Evolutionary conservation across 352 stramenopile species (phyloP), one percentile per base, ranked within the genome.

Genomic region (Peronosclerospora sorghi): DNA sequence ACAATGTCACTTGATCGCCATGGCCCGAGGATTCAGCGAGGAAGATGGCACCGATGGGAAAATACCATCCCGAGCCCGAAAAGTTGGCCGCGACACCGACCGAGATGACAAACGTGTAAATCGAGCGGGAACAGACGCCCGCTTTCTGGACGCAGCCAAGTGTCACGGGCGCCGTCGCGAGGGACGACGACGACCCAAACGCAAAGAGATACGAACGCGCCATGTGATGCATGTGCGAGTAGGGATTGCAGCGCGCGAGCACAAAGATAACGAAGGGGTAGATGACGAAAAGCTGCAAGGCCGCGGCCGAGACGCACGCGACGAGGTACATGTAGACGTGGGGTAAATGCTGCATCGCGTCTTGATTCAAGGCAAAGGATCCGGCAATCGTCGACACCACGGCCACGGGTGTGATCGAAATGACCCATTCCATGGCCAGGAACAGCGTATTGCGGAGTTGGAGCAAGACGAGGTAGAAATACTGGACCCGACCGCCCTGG

Each of bases 401-500:
- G 4, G 74, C 77, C 0, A 73, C 46, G 1, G 74, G 72, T n/a
- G 74, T 82, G 35, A 76, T 45, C 54, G 51, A 79, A 19, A 85
- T 83, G 27, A 81, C 62, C 62, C 69, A 85, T 45, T 85, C 59
- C 44, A 87, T 70, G 10, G 72, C 52, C 21, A 84, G 32, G 41
- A 86, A 84, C 45, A 86, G 76, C 10, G 71, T 73, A 54, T 85
- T 83, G 37, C 73, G 73, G 1, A 81, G 44, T 52, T 88, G 76
- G 5, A 86, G 40, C 15, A 84, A 45, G 35, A 72, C 46, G 23
- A 83, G 43, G 51, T 86, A 86, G 12, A 84, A 20, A 46, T 84
- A 84, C 35, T 84, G 83, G n/a, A 78, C 51, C 5, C 39, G 47
- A 3, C 67, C 62, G 0, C 69, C 71, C 46, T 77, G 80, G 43